Percentiles rank a stretch among this genome's conserved stretches.
These are phyloP conservation scores for Mesotaenium endlicherianum DNA, from an alignment of 139 green algal genomes.

Conservation along the genomic window DNA sequence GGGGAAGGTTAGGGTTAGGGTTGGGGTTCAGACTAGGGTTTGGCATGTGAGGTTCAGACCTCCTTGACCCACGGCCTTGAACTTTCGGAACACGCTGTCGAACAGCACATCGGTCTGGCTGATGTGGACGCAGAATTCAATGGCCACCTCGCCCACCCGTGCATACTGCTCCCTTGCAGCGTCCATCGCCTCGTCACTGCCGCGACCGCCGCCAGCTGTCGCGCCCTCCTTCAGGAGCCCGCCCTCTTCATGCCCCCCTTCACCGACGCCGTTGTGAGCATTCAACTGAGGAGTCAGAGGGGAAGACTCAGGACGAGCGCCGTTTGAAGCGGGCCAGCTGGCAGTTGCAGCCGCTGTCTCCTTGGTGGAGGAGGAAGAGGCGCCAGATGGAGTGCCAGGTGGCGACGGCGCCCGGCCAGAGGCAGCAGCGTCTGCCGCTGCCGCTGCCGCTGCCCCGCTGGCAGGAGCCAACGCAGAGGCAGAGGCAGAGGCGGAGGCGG, in stretches of 20 bases:
- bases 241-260: too few species aligned
- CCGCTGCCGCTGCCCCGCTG: not conserved
- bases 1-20: too few species aligned
- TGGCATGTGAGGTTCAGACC: too few species aligned
- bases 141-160: conserved; percentile 37
- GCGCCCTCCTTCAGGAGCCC: not conserved
- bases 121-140: conserved; percentile 53
- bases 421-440: not conserved
- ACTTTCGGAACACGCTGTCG: conserved; percentile 39
- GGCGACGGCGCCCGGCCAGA: not conserved
- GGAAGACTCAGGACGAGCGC: too few species aligned
- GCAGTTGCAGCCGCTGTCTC: too few species aligned
- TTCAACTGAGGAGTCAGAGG: too few species aligned
- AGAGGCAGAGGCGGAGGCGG: not conserved
- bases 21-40: too few species aligned
- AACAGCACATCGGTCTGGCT: conserved; percentile 33
- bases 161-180: conserved; percentile 24
- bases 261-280: too few species aligned
- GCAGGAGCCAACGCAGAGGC: not conserved
- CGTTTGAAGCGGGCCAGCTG: too few species aligned
- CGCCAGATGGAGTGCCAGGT: too few species aligned
- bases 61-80: conserved; percentile 24
- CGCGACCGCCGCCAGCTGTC: not conserved
- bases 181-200: not conserved
- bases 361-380: not conserved